phyloP scores from a whole-genome alignment of 2,329 filamentous ascomycete genomes.

The Westerdykella sp. region DNA sequence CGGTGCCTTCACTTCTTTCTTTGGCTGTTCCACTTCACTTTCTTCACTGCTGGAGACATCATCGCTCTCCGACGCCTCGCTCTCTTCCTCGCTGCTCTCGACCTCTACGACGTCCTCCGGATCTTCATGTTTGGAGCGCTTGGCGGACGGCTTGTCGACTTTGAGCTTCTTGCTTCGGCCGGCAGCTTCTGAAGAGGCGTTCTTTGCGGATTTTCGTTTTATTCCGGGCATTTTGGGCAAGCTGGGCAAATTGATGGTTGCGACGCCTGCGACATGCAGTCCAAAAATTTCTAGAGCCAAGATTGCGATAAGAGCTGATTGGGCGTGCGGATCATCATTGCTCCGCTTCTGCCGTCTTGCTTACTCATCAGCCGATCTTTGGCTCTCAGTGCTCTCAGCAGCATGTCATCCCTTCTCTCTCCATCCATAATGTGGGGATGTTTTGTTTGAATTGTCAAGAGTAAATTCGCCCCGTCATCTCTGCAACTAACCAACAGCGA shows the following conservation, averaged over 20 bases:
- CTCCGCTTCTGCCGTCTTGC: too few relatives aligned
- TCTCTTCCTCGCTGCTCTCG: slow-evolving; percentile 32
- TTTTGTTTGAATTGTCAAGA: too few relatives aligned
- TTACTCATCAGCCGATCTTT: too few relatives aligned
- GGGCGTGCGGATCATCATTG: too few relatives aligned
- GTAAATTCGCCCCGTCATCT: too few relatives aligned
- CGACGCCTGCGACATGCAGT: background rate
- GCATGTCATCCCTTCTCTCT: too few relatives aligned
- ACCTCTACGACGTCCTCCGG: slow-evolving; percentile 30
- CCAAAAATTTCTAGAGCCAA: background rate
- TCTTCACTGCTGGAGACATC: slow-evolving; percentile 12
- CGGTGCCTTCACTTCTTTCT: slow-evolving; percentile 5
- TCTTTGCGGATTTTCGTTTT: slow-evolving; percentile 26
- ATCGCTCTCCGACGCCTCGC: slow-evolving; percentile 5
- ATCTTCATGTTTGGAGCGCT: slow-evolving; percentile 15
- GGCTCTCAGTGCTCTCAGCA: too few relatives aligned
- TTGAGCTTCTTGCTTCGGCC: slow-evolving; percentile 36
- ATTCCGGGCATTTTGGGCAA: slow-evolving; percentile 29
- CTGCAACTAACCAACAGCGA: too few relatives aligned
- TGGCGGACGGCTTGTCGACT: slow-evolving; percentile 27
- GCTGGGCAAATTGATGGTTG: slow-evolving; percentile 3
- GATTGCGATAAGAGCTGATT: background rate
- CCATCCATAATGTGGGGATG: too few relatives aligned
- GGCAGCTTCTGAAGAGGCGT: slow-evolving; percentile 15
- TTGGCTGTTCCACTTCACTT: slow-evolving; percentile 15